These are phyloP conservation scores for Ceratocystis lukuohia DNA, from an alignment of 2,329 filamentous ascomycete genomes.

Conservation along the genomic window DNA sequence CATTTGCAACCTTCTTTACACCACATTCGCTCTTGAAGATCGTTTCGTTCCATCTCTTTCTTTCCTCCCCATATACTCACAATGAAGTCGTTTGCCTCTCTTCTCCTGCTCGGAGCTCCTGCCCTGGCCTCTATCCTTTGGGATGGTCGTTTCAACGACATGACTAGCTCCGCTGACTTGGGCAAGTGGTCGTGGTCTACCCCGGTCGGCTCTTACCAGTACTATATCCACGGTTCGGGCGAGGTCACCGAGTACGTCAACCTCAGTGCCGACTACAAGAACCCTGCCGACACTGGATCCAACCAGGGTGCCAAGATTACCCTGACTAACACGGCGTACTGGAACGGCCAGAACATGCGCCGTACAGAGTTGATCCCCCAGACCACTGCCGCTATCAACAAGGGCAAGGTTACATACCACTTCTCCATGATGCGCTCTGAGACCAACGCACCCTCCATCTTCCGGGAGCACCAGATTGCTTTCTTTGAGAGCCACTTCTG, in stretches of 20 bases:
- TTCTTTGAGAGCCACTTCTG: conserved; percentile 61
- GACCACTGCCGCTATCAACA: conserved; percentile 49
- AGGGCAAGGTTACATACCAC: conserved; percentile 58
- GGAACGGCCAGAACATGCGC: conserved; percentile 61
- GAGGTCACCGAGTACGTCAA: conserved; percentile 46
- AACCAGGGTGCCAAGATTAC: conserved; percentile 56
- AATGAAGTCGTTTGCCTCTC: conserved; percentile 19
- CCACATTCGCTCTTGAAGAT: conserved; percentile 16
- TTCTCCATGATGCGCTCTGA: conserved; percentile 50
- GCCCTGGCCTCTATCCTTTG: conserved; percentile 33
- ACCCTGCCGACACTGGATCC: conserved; percentile 47
- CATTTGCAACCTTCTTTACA: background rate
- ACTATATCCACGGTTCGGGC: conserved; percentile 58
- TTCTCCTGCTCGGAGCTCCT: conserved; percentile 13
- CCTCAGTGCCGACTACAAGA: conserved; percentile 47
- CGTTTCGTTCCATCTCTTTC: conserved; percentile 17
- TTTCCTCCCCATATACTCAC: conserved; percentile 13
- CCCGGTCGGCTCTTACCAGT: conserved; percentile 57
- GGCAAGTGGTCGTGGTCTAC: conserved; percentile 53
- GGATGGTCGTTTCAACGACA: conserved; percentile 54
- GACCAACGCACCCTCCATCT: conserved; percentile 46
- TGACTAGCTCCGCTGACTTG: conserved; percentile 40
- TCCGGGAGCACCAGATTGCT: conserved; percentile 52
- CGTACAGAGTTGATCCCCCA: conserved; percentile 62
- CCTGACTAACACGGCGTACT: conserved; percentile 49